phyloP scores from a whole-genome alignment of 345 rosid genomes.

The Geranium rotundifolium region DNA sequence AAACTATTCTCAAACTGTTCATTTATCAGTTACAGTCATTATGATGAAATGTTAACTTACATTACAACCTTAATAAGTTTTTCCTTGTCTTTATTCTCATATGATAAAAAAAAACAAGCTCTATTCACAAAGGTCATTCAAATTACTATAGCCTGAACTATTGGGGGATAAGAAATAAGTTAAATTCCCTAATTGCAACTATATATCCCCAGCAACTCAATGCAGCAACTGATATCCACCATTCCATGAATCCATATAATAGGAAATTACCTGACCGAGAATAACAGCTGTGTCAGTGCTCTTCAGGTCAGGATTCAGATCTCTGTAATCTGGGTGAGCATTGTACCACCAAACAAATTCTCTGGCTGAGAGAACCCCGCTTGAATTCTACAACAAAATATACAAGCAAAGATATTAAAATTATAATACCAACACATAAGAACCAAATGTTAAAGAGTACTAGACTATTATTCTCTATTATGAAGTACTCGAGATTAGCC shows the following conservation, averaged over 20 bases:
- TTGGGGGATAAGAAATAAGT: too few species aligned
- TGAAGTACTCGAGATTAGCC: not conserved
- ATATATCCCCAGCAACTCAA: too few species aligned
- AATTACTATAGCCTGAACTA: too few species aligned
- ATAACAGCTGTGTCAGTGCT: slow-evolving; percentile 64
- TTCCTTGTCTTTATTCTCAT: too few species aligned
- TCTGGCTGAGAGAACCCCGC: slow-evolving; percentile 73
- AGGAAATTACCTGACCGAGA: slow-evolving; percentile 60
- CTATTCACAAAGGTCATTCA: too few species aligned
- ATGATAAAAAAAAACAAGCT: too few species aligned
- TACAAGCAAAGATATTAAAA: not conserved
- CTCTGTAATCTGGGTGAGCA: slow-evolving; percentile 72
- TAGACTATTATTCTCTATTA: not conserved
- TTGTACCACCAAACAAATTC: slow-evolving; percentile 99
- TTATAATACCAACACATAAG: not conserved
- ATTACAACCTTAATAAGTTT: too few species aligned
- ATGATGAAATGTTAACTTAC: too few species aligned
- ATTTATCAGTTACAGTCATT: too few species aligned
- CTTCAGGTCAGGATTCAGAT: slow-evolving; percentile 59
- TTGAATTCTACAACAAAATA: slow-evolving; percentile 34
- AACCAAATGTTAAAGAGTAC: not conserved
- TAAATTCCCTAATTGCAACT: too few species aligned
- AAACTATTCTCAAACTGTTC: too few species aligned
- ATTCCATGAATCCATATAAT: not conserved
- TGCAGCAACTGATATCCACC: not conserved